phyloP scores from a whole-genome alignment of 345 rosid genomes.

The Eucalyptus cloeziana region DNA sequence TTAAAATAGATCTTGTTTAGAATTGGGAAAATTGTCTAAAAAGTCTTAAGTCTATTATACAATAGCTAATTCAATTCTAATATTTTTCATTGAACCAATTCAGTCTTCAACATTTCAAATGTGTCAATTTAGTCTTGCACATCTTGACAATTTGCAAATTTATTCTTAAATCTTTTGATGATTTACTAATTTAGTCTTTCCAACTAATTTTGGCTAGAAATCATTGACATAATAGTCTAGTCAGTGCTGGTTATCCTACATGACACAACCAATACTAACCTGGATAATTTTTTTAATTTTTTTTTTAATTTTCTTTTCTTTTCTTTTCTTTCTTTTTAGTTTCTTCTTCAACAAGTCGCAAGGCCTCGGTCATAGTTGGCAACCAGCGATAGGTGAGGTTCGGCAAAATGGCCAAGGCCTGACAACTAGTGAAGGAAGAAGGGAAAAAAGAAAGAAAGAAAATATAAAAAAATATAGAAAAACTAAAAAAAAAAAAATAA shows the following conservation, averaged over 20 bases:
- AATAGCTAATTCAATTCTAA: neutral
- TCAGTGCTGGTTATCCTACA: fast-evolving
- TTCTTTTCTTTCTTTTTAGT: neutral
- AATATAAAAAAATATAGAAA: neutral
- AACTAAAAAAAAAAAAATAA: neutral
- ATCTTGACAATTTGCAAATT: neutral
- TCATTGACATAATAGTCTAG: neutral
- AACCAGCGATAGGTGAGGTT: neutral
- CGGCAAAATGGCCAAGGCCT: fast-evolving
- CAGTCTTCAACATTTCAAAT: neutral
- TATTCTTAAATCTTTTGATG: fast-evolving
- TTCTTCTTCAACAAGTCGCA: neutral
- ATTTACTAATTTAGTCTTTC: neutral
- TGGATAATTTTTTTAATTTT: neutral
- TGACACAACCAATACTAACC: fast-evolving
- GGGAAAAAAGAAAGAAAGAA: neutral
- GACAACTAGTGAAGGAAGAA: neutral
- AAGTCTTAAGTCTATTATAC: no score
- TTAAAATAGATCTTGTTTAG: neutral
- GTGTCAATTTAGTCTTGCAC: neutral
- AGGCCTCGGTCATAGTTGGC: fast-evolving
- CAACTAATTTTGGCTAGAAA: neutral
- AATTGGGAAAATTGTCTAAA: neutral
- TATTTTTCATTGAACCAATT: fast-evolving
- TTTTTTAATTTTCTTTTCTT: no score